Percentiles rank a stretch among this genome's conserved stretches.
phyloP scores from a whole-genome alignment of 2,329 filamentous ascomycete genomes.

The Dactylonectria estremocensis region DNA sequence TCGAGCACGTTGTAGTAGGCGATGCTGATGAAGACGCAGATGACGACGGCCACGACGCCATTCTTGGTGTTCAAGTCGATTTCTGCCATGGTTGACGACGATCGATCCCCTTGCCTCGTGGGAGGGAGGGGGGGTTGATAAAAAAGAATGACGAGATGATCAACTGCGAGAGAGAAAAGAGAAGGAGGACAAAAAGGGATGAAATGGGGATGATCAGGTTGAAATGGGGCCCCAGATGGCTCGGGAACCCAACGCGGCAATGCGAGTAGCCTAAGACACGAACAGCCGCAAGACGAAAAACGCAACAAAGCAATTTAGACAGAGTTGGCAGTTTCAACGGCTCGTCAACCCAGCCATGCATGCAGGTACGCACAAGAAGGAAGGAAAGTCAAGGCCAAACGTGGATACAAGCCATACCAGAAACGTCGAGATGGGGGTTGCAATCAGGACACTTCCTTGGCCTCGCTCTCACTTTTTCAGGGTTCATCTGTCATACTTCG shows the following conservation, averaged over 20 bases:
- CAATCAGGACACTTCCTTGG: too few species aligned
- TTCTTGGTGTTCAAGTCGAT: conserved; percentile 29
- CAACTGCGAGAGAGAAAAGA: not conserved
- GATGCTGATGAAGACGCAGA: conserved; percentile 46
- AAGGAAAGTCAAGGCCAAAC: too few species aligned
- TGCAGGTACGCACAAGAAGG: too few species aligned
- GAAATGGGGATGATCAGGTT: conserved; percentile 6
- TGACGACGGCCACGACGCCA: conserved; percentile 36
- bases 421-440: too few species aligned
- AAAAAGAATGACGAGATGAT: not conserved
- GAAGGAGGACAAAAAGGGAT: not conserved
- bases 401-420: too few species aligned
- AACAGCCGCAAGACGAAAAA: not conserved
- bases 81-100: conserved; percentile 5
- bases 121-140: not conserved
- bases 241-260: too few species aligned
- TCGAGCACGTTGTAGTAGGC: conserved; percentile 54
- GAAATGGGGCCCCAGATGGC: not conserved
- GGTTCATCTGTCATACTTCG: too few species aligned
- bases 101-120: not conserved
- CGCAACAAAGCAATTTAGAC: not conserved
- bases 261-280: too few species aligned
- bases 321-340: too few species aligned
- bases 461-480: too few species aligned
- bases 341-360: too few species aligned